phyloP scores from a whole-genome alignment of 192 early-diverging fungal species.

The Backusella tarrabulga region DNA sequence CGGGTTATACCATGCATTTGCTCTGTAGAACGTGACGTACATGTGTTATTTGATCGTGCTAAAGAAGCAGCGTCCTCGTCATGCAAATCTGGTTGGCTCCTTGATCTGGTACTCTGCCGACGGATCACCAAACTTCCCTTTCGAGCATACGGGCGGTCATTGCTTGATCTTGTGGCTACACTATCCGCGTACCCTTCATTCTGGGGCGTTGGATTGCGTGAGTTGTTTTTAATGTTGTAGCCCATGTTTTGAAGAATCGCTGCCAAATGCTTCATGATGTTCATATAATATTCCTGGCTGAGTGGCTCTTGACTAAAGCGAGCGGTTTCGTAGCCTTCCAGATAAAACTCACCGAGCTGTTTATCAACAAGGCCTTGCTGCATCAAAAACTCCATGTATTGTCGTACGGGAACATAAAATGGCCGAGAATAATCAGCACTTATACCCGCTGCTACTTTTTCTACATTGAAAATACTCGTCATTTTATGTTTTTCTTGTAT shows the following conservation, averaged over 20 bases:
- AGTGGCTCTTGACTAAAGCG: slow-evolving; percentile 44
- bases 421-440: slow-evolving; percentile 40
- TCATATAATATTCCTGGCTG: slow-evolving; percentile 47
- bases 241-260: slow-evolving; percentile 47
- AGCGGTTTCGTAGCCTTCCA: slow-evolving; percentile 57
- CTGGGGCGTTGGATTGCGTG: background rate
- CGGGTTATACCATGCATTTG: background rate
- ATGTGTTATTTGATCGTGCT: background rate
- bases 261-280: slow-evolving; percentile 49
- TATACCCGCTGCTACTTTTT: slow-evolving; percentile 43
- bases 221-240: slow-evolving; percentile 36
- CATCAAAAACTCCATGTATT: slow-evolving; percentile 53
- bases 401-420: slow-evolving; percentile 46
- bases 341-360: slow-evolving; percentile 48
- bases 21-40: background rate
- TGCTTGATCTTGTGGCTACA: background rate
- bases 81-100: background rate
- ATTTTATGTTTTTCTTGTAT: no score
- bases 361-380: slow-evolving; percentile 42
- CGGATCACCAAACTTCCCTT: background rate
- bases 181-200: background rate
- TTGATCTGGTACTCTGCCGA: background rate
- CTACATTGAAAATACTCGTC: slow-evolving; percentile 19
- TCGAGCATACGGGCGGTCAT: background rate
- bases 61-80: background rate